Percentiles rank a stretch among this genome's conserved stretches.
phyloP scores from a whole-genome alignment of 495 filamentous ascomycete genomes.

The Hyaloscypha variabilis region DNA sequence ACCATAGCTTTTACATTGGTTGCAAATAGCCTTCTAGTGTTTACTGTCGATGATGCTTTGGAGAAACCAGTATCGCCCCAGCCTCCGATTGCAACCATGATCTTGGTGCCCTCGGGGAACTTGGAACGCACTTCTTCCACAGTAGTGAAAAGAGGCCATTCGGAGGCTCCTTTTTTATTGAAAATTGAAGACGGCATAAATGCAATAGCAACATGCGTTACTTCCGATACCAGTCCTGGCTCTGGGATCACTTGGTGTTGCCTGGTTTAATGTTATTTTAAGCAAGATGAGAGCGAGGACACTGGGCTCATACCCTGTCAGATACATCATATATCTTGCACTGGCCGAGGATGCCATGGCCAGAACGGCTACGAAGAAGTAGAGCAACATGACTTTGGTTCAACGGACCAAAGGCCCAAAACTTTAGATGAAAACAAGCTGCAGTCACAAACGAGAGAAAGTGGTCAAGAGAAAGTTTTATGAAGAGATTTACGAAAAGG shows the following conservation, averaged over 20 bases:
- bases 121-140: slow-evolving; percentile 57
- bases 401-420: background rate
- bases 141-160: slow-evolving; percentile 62
- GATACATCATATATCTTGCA: slow-evolving; percentile 59
- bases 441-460: background rate
- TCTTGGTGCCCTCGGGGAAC: slow-evolving; percentile 60
- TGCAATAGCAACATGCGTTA: slow-evolving; percentile 68
- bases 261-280: slow-evolving; percentile 32
- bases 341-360: slow-evolving; percentile 21
- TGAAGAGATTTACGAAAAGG: background rate
- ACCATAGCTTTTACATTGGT: slow-evolving; percentile 68
- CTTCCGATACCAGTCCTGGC: slow-evolving; percentile 42
- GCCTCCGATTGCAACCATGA: slow-evolving; percentile 73
- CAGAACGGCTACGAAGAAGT: slow-evolving; percentile 4
- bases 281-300: background rate
- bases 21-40: slow-evolving; percentile 59
- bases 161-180: slow-evolving; percentile 50
- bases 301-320: slow-evolving; percentile 50
- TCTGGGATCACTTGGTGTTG: slow-evolving; percentile 57
- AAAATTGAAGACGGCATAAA: slow-evolving; percentile 67
- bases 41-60: slow-evolving; percentile 53
- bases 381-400: background rate
- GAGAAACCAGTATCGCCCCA: slow-evolving; percentile 76
- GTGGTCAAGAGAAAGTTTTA: background rate
- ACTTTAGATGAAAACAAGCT: background rate